Evolutionary conservation across 495 filamentous ascomycete genomes (phyloP), one percentile per base, ranked within the genome.

Genomic region (Aspergillus heteromorphus): DNA sequence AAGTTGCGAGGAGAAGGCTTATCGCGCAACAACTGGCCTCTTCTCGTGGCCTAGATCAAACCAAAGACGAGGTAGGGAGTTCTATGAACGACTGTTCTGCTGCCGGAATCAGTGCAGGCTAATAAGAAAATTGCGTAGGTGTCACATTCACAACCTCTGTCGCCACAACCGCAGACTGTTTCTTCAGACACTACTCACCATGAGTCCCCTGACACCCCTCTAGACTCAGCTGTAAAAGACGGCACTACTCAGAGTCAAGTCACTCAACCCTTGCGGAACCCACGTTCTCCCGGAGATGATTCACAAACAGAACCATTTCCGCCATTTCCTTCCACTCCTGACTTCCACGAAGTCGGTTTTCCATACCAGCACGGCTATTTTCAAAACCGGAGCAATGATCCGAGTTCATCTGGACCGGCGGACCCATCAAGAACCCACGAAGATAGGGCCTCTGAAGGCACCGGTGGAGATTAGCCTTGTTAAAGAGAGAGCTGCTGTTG

Each of bases 1-100:
- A 85, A 45, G 73, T 95, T 41, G 78, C 85, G 65, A 78, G 78
- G 49, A 88, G 84, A 65, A 78, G 92, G 43, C 68, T 81, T 51
- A 88, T 85, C 23, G 92, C 92, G 1, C 80, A 80, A 19, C 79
- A 81, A 53, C 59, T 96, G 51, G 92, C 93, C 13, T 59, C 81
- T 17, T 78, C 83, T 54, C 80, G 84, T 29, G 91, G 92, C 2
- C 69, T 96, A 41, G 59, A 65, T 29, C 45, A 53, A 2, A 23
- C 43, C 19, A 56, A 51, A 18, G 51, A 59, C 41, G 53, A 55
- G 65, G 68, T 68, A 61, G 40, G 56, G 47, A 36, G 38, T 62
- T 25, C 31, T 53, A 54, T 61, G 53, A 47, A 14, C 45, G 47
- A 3, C 40, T 13, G 40, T 10, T 14, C 42, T 21, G 13, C n/a